Evolutionary conservation across 345 rosid species (phyloP).

Genomic region (Euphorbia peplus): DNA sequence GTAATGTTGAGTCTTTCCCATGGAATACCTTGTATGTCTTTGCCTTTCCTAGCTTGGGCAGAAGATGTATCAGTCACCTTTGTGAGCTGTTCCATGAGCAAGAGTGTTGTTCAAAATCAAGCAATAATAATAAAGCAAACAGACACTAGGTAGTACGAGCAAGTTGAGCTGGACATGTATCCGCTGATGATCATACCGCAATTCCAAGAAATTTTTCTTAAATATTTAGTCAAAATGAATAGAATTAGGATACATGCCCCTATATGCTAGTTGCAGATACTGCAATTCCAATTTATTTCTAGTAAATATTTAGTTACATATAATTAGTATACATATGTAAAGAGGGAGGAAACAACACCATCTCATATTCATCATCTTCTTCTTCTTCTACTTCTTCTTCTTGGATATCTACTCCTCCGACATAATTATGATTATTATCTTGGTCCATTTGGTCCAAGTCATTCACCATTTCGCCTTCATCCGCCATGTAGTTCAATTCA

Average conservation of each 20-base stretch:
- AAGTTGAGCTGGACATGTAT: too few species aligned
- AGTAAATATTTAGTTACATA: too few species aligned
- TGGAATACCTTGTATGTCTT: slow-evolving; percentile 95
- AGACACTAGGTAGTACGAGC: too few species aligned
- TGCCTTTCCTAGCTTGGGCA: slow-evolving; percentile 78
- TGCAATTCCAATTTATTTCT: too few species aligned
- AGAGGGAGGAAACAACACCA: not conserved
- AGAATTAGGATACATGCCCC: too few species aligned
- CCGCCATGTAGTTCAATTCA: slow-evolving; percentile 14
- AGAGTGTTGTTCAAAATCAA: not conserved
- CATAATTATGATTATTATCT: not conserved
- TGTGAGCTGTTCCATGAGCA: slow-evolving; percentile 6
- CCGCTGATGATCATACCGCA: too few species aligned
- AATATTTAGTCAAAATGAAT: too few species aligned
- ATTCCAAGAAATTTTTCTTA: too few species aligned
- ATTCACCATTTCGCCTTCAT: slow-evolving; percentile 16
- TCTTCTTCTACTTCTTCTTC: too few species aligned
- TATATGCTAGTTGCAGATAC: too few species aligned
- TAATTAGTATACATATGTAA: too few species aligned
- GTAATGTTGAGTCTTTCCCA: slow-evolving; percentile 90
- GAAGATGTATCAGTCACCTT: slow-evolving; percentile 67
- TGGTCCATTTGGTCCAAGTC: slow-evolving; percentile 3
- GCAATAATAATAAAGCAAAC: not conserved
- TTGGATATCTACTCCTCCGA: too few species aligned
- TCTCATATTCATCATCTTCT: slow-evolving; percentile 21